A percentile compares a stretch with the other conserved stretches of the same genome.
These are phyloP conservation scores for Saprolegnia parasitica DNA, from an alignment of 352 stramenopile species.

Conservation along the genomic window DNA sequence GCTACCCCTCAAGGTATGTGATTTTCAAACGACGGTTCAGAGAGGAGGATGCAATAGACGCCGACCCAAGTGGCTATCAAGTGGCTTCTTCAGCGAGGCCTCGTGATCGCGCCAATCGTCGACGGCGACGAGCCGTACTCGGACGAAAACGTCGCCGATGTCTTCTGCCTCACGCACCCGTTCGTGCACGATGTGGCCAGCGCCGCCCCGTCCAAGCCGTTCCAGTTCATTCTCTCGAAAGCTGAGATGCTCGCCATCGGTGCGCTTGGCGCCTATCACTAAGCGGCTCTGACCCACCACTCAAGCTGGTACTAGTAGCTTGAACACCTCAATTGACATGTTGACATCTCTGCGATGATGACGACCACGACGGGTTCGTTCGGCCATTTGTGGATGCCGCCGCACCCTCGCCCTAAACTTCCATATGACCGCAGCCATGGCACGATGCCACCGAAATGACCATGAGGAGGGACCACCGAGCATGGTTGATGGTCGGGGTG, in stretches of 20 bases:
- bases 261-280: neutral
- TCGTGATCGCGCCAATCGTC: conserved; percentile 3
- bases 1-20: neutral
- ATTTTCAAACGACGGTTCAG: no score
- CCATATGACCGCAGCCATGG: no score
- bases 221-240: conserved; percentile 5
- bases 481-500: no score
- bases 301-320: no score
- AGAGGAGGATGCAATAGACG: conserved; percentile 15
- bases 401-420: no score
- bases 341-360: no score
- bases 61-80: neutral
- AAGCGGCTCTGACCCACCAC: no score
- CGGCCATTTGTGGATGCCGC: no score
- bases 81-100: conserved; percentile 18
- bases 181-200: conserved; percentile 5
- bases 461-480: no score
- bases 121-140: conserved; percentile 23
- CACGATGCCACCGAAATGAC: no score
- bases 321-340: no score
- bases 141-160: neutral
- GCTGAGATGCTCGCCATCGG: neutral
- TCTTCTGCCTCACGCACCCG: conserved; percentile 14
- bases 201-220: conserved; percentile 12
- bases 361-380: no score